phyloP scores from a whole-genome alignment of 345 rosid species.

The Clarkia xantiana region DNA sequence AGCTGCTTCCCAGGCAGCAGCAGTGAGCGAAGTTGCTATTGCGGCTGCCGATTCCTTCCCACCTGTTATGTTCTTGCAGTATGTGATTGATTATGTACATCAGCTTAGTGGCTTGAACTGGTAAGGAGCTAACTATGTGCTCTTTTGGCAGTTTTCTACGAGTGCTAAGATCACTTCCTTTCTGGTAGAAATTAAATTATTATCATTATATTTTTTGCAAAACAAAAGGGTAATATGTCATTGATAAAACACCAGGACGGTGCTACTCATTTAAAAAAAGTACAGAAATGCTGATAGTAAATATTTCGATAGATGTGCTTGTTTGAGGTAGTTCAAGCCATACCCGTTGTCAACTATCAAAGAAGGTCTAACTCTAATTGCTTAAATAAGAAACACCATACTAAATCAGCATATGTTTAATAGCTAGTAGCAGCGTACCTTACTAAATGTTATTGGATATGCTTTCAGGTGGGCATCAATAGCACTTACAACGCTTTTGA shows the following conservation, averaged over 20 bases:
- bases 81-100: conserved; percentile 53
- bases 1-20: conserved; percentile 34
- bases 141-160: no score
- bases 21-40: conserved; percentile 53
- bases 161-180: no score
- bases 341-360: no score
- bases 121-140: conserved; percentile 14
- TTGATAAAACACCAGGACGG: no score
- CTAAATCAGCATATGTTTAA: neutral
- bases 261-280: no score
- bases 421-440: no score
- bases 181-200: no score
- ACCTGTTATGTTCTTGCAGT: conserved; percentile 57
- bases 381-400: neutral
- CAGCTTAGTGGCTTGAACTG: conserved; percentile 49
- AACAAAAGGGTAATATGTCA: no score
- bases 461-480: conserved; percentile 80
- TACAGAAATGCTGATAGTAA: no score
- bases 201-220: neutral
- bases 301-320: neutral
- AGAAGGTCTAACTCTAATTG: neutral
- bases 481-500: conserved; percentile 46
- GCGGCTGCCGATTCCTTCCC: conserved; percentile 63
- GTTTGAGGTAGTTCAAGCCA: no score
- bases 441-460: no score